Percentiles rank a stretch among this genome's conserved stretches.
These are phyloP conservation scores for Dendrocalamus latiflorus DNA, from an alignment of 202 grass and related monocot genomes.

Conservation along the genomic window DNA sequence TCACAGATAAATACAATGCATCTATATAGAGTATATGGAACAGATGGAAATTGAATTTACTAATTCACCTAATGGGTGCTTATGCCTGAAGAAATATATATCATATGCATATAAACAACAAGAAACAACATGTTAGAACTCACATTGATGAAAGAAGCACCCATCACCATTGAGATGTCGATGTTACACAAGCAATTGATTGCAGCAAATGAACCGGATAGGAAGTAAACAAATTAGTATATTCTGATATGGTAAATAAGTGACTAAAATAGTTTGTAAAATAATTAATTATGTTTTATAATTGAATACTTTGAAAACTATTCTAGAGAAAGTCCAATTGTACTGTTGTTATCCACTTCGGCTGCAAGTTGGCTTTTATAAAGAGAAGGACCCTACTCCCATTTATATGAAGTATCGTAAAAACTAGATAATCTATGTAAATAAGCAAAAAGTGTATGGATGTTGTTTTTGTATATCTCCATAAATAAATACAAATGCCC, in stretches of 20 bases:
- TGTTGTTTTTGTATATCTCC: too few species aligned
- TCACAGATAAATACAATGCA: too few species aligned
- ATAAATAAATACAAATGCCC: too few species aligned
- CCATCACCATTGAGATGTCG: background rate
- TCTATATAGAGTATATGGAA: too few species aligned
- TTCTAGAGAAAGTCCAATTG: background rate
- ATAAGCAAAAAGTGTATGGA: background rate
- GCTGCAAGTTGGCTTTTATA: background rate
- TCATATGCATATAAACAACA: too few species aligned
- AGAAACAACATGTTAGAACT: background rate
- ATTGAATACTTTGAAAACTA: background rate
- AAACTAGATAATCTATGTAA: background rate
- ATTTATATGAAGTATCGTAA: background rate
- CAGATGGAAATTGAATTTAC: too few species aligned
- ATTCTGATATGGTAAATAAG: background rate
- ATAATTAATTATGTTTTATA: background rate
- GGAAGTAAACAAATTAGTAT: background rate
- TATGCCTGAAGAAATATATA: too few species aligned
- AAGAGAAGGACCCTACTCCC: background rate
- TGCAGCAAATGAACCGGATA: background rate
- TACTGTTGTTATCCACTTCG: background rate
- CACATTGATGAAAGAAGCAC: background rate
- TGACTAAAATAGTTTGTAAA: background rate
- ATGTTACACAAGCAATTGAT: conserved; percentile 5
- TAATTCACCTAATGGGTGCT: too few species aligned